These are phyloP conservation scores for Kodamaea anthophila DNA, from an alignment of 1,139 yeast species.

Conservation along the genomic window DNA sequence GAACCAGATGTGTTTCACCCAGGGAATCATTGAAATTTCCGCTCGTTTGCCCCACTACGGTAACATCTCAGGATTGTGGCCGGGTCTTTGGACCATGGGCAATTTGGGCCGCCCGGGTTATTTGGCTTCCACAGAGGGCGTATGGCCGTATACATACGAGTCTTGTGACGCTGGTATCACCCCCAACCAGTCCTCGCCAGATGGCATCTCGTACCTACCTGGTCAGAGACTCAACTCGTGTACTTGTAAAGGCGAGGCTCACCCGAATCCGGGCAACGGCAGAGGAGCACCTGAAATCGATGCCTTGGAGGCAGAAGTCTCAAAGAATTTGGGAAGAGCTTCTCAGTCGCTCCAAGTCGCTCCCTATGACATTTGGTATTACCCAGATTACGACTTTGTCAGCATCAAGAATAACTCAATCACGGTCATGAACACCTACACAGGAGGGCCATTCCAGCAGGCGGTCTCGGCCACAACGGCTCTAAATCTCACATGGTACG, in stretches of 20 bases:
- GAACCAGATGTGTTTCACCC: constrained; percentile 25
- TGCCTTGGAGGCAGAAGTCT: constrained; percentile 21
- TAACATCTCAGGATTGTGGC: constrained; percentile 25
- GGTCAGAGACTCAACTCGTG: constrained; percentile 23
- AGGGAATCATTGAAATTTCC: constrained; percentile 20
- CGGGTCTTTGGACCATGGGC: constrained; percentile 29
- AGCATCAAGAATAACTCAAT: constrained; percentile 16
- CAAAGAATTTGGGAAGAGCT: constrained; percentile 17
- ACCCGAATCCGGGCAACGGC: constrained; percentile 23
- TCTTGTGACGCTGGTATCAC: constrained; percentile 29
- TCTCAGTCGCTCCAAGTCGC: constrained; percentile 27
- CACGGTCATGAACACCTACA: constrained; percentile 24
- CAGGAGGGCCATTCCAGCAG: constrained; percentile 29
- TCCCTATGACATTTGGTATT: constrained; percentile 27
- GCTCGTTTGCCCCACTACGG: constrained; percentile 25
- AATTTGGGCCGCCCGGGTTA: constrained; percentile 26
- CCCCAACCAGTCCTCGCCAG: constrained; percentile 26
- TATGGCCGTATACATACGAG: constrained; percentile 27
- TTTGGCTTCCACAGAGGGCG: constrained; percentile 23
- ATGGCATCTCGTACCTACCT: constrained; percentile 26
- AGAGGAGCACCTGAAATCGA: constrained; percentile 29
- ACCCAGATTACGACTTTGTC: constrained; percentile 23
- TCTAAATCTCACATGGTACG: constrained; percentile 23
- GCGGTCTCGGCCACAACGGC: constrained; percentile 23
- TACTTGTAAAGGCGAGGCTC: constrained; percentile 22